A percentile compares a stretch with the other conserved stretches of the same genome.
phyloP scores from a whole-genome alignment of 768 basidiomycete species.

The Boletales sp. region DNA sequence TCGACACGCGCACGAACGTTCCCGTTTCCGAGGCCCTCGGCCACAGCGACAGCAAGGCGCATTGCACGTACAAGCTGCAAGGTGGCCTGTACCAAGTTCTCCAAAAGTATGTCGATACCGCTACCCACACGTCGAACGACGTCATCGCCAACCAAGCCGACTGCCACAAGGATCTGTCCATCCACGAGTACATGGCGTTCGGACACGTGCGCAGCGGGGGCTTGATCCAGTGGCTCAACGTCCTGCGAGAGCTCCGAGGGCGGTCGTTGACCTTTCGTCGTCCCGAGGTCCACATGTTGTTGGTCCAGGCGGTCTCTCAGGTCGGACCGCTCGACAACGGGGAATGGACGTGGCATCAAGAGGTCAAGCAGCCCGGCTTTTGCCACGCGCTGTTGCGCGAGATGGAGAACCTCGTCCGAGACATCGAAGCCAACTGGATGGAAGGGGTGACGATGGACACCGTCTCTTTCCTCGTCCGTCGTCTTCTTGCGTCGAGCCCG shows the following conservation, averaged over 20 bases:
- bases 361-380: slow-evolving; percentile 32
- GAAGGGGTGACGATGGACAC: slow-evolving; percentile 29
- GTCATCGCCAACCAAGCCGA: slow-evolving; percentile 39
- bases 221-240: slow-evolving; percentile 48
- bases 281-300: slow-evolving; percentile 39
- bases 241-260: slow-evolving; percentile 39
- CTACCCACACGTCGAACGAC: slow-evolving; percentile 39
- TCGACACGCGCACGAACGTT: slow-evolving; percentile 12
- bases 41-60: slow-evolving; percentile 4
- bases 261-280: slow-evolving; percentile 35
- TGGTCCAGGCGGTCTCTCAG: slow-evolving; percentile 44
- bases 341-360: slow-evolving; percentile 38
- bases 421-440: slow-evolving; percentile 40
- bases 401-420: slow-evolving; percentile 28
- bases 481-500: slow-evolving; percentile 32
- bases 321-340: slow-evolving; percentile 28
- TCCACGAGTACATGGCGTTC: slow-evolving; percentile 45
- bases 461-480: slow-evolving; percentile 30
- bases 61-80: slow-evolving; percentile 32
- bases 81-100: slow-evolving; percentile 32
- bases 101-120: slow-evolving; percentile 33
- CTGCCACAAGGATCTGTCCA: slow-evolving; percentile 37
- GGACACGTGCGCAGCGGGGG: slow-evolving; percentile 42
- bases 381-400: slow-evolving; percentile 31
- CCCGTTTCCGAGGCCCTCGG: slow-evolving; percentile 16